A percentile compares a stretch with the other conserved stretches of the same genome.
These are phyloP conservation scores for Ashbya aceris DNA, from an alignment of 1,139 yeast species.

Conservation along the genomic window DNA sequence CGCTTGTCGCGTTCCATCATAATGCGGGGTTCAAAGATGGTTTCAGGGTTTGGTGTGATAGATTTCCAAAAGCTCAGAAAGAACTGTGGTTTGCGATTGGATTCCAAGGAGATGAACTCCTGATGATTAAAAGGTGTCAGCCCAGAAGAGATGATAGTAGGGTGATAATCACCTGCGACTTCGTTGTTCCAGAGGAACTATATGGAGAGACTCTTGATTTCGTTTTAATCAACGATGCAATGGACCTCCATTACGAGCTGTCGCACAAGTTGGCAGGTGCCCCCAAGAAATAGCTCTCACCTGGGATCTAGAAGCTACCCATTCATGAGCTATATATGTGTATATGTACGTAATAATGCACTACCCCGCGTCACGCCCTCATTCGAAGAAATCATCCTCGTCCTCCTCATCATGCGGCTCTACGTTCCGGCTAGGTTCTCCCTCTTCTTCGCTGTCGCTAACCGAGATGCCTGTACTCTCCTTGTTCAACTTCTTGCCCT, in stretches of 20 bases:
- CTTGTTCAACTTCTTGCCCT: constrained; percentile 35
- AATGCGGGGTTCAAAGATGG: constrained; percentile 47
- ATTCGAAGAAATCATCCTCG: constrained; percentile 44
- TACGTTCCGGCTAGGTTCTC: constrained; percentile 6
- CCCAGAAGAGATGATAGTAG: constrained; percentile 37
- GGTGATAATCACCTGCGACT: constrained; percentile 39
- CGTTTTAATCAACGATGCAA: constrained; percentile 55
- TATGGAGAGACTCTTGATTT: constrained; percentile 39
- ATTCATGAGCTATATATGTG: neutral
- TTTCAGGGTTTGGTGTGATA: constrained; percentile 64
- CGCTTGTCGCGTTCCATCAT: constrained; percentile 43
- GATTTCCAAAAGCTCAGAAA: constrained; percentile 82
- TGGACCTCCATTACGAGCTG: constrained; percentile 41
- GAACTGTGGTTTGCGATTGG: constrained; percentile 87
- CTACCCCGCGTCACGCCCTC: constrained; percentile 4
- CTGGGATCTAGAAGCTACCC: too few species aligned
- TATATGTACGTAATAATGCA: constrained; percentile 2
- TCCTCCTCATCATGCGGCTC: constrained; percentile 17
- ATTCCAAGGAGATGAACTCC: constrained; percentile 44
- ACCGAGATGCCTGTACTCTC: constrained; percentile 21
- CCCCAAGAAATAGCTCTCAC: neutral
- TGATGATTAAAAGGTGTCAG: constrained; percentile 57
- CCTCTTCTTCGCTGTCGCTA: constrained; percentile 11
- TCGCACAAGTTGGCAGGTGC: constrained; percentile 8
- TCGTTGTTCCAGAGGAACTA: constrained; percentile 44